phyloP scores from a whole-genome alignment of 345 rosid species.

The Zanthoxylum bungeanum region DNA sequence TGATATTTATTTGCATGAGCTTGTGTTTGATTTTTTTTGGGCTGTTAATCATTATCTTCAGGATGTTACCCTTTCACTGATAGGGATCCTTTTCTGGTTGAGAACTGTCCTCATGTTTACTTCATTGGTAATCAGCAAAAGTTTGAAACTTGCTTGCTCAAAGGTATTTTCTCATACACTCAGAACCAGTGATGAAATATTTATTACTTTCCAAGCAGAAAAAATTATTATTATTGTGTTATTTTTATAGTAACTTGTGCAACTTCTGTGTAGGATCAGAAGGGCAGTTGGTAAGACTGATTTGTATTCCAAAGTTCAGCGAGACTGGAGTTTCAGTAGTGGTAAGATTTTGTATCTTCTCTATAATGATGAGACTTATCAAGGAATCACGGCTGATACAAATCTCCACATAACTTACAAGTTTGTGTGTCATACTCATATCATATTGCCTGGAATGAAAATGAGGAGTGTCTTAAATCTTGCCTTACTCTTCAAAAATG shows the following conservation, averaged over 20 bases:
- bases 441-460: background rate
- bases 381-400: background rate
- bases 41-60: slow-evolving; percentile 24
- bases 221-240: background rate
- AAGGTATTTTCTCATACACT: slow-evolving; percentile 42
- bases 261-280: slow-evolving; percentile 57
- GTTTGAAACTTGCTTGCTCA: slow-evolving; percentile 52
- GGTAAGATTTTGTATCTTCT: slow-evolving; percentile 42
- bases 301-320: slow-evolving; percentile 73
- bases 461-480: background rate
- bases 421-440: background rate
- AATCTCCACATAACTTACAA: background rate
- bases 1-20: background rate
- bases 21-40: slow-evolving; percentile 13
- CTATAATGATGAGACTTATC: slow-evolving; percentile 7
- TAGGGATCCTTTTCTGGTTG: slow-evolving; percentile 91
- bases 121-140: slow-evolving; percentile 83
- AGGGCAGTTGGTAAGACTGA: slow-evolving; percentile 70
- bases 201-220: background rate
- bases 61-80: slow-evolving; percentile 97
- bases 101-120: slow-evolving; percentile 93
- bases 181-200: background rate
- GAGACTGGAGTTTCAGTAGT: slow-evolving; percentile 76
- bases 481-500: background rate
- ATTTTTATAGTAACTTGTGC: background rate